Base-by-base conservation (phyloP, 768 basidiomycete species). In the Macrolepiota fuliginosa region DNA sequence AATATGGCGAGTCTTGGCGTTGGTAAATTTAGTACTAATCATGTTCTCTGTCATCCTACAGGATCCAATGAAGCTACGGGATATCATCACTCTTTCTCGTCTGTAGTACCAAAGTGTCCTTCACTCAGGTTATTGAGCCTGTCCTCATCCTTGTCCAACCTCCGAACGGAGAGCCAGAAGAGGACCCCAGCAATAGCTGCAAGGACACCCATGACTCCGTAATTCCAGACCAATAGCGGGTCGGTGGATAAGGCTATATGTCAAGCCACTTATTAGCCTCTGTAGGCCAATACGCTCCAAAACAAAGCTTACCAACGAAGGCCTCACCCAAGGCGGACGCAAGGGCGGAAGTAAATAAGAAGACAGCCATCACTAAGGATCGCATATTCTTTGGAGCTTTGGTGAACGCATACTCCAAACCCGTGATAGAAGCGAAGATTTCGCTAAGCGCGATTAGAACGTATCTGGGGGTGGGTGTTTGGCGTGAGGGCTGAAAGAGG, bases 331-430 rank as follows among this genome's bases (percentile, higher is more conserved):
- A 61, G 7, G 60, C 60, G 11, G 60, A 47, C 22, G 88, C 87
- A 45, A 91, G 49, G 1, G 90, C 87, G 22, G 71, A 78, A 69
- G 73, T 86, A 71, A 87, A 84, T 49, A 89, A 72, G 74, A 83
- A 88, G 27, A 86, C 62, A 27, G 85, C 77, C 89, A 92, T 91
- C 58, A 94, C 91, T 59, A 94, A 83, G 46, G 90, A 92, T 24
- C 86, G 84, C 94, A 94, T 94, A 74, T 90, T 90, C 73, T 78
- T 86, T 11, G 93, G 93, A 12, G 92, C 92, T 73, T 94, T 92
- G 24, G 89, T 91, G 76, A 89, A 94, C 17, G 91, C 91, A 67
- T 93, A 93, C 71, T 94, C 91, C 61, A 94, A 81, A 6, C 89
- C 88, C 0, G 91, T 92, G 73, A 94, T 90, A 2, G 87, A 87